These are phyloP conservation scores for Lasiosphaeria hispida DNA, from an alignment of 495 filamentous ascomycete genomes.

Conservation along the genomic window DNA sequence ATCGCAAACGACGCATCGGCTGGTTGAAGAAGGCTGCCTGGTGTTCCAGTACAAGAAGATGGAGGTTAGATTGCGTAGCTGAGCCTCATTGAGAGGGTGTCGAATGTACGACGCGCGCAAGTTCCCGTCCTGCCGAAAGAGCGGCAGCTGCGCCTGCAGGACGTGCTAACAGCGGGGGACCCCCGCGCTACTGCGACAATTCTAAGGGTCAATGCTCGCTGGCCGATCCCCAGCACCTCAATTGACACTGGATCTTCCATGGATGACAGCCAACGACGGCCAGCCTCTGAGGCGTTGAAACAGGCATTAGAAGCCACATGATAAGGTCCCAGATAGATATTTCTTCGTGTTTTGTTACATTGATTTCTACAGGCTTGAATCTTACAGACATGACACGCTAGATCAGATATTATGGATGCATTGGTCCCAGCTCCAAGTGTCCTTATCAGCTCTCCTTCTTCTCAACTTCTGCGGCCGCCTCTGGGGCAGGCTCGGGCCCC, in stretches of 20 bases:
- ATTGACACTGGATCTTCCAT: no score
- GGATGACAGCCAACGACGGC: no score
- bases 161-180: no score
- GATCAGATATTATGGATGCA: no score
- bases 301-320: no score
- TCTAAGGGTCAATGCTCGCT: neutral
- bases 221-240: neutral
- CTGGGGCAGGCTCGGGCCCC: slow-evolving; percentile 24
- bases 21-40: slow-evolving; percentile 2
- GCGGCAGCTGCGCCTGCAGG: neutral
- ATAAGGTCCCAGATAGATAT: no score
- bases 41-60: neutral
- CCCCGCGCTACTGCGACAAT: no score
- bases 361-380: slow-evolving; percentile 1
- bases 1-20: no score
- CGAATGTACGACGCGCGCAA: slow-evolving; percentile 12
- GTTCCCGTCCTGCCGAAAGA: slow-evolving; percentile 1
- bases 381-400: neutral
- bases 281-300: no score
- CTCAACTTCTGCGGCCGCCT: slow-evolving; percentile 33
- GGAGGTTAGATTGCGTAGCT: slow-evolving; percentile 5
- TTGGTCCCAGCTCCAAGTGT: no score
- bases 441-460: slow-evolving; percentile 32
- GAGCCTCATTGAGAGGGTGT: slow-evolving; percentile 4
- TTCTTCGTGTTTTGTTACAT: slow-evolving; percentile 7